A percentile compares a stretch with the other conserved stretches of the same genome.
These are phyloP conservation scores for Pseudogymnoascus sp. DNA, from an alignment of 2,329 filamentous ascomycete genomes.

Conservation along the genomic window DNA sequence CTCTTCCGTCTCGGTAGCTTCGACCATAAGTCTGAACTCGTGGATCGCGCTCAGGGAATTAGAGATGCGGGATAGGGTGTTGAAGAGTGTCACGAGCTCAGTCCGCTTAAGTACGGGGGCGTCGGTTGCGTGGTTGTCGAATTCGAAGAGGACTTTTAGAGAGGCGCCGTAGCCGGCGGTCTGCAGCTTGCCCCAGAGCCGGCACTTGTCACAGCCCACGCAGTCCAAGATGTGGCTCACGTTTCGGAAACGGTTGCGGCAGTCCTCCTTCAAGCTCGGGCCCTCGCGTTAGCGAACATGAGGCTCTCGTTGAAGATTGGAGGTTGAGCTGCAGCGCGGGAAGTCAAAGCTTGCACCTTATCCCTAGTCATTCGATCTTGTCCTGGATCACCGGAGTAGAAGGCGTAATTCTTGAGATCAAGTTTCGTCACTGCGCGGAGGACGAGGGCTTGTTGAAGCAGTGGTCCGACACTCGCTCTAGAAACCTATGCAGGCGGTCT, in stretches of 20 bases:
- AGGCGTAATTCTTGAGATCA: slow-evolving; percentile 73
- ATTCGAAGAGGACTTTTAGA: slow-evolving; percentile 92
- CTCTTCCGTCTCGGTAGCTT: no score
- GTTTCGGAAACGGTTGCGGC: slow-evolving; percentile 93
- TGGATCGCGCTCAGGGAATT: slow-evolving; percentile 68
- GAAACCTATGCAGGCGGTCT: slow-evolving; percentile 69
- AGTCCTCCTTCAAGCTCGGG: slow-evolving; percentile 85
- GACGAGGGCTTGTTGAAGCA: slow-evolving; percentile 98
- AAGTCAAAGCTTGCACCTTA: slow-evolving; percentile 70
- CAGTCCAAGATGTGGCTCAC: slow-evolving; percentile 97
- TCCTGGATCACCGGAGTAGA: slow-evolving; percentile 74
- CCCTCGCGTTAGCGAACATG: slow-evolving; percentile 80
- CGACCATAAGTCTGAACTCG: slow-evolving; percentile 55
- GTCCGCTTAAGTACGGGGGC: slow-evolving; percentile 73
- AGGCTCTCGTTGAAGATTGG: slow-evolving; percentile 89
- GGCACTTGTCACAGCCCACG: slow-evolving; percentile 96
- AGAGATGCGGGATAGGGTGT: slow-evolving; percentile 82
- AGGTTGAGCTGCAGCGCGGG: slow-evolving; percentile 56
- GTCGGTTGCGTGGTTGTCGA: slow-evolving; percentile 57
- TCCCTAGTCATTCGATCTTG: slow-evolving; percentile 73
- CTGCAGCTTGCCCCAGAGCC: slow-evolving; percentile 95
- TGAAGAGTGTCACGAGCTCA: slow-evolving; percentile 88
- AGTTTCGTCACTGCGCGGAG: slow-evolving; percentile 87
- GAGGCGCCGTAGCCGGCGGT: slow-evolving; percentile 91
- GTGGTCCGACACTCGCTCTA: slow-evolving; percentile 89